Base-by-base conservation (phyloP, 139 green algal species). In the Closterium sp. region DNA sequence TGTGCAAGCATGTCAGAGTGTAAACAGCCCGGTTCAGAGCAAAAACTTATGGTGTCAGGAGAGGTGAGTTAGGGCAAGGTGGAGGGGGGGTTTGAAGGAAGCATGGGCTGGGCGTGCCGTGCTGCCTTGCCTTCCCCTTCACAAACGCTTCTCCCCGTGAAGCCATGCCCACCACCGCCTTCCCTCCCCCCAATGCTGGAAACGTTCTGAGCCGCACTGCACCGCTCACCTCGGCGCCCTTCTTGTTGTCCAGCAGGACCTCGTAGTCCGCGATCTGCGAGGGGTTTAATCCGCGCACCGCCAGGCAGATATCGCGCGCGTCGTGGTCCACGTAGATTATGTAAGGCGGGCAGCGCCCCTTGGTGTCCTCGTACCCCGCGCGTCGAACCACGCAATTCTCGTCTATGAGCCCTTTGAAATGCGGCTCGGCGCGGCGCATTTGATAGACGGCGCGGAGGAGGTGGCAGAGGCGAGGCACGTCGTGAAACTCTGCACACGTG, bases 301-400 rank as follows among this genome's bases (percentile, higher is more conserved):
- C 76, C 8, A 92, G 33, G 28, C 28, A 69, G 21, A 92, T 36
- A 32, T 92, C 89, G 7, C 32, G n/a, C 31, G 89, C 89, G 21
- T 84, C 89, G 76, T 92, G 89, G 32, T 92, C 89, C 83, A 92
- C 25, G 86, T 92, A 92, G 86, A 92, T 92, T 30, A 92, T 83
- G 64, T 92, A 92, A 19, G 89, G 84, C 36, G 89, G 89, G 66
- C 83, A 92, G 6, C 76, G 85, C n/a, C 89, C 89, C 25, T 83
- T 83, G 10, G 81, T 87, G 7, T 92, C 89, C 16, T 88, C 34
- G 43, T 92, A 92, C 4, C 33, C 43, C 19, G 36, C 76, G 31
- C 76, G 25, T 3, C 66, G 69, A 6, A 92, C 19, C 12, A 92
- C 89, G 25, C 84, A n/a, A 6, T 92, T 83, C 28, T 32, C 25